Evolutionary conservation across 306 rosid genomes (phyloP).

Genomic region (Pyrus bretschneideri): DNA sequence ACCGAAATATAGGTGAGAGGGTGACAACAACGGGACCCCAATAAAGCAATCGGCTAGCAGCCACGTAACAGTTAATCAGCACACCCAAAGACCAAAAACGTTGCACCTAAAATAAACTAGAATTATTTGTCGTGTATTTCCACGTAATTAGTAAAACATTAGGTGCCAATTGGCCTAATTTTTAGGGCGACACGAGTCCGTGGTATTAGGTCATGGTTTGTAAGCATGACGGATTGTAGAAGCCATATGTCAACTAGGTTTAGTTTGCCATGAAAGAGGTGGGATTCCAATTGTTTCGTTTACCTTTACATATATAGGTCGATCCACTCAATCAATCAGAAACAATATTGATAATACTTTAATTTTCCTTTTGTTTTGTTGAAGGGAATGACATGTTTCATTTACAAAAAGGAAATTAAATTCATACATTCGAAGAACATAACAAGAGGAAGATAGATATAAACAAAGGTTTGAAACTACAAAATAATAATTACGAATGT

Average conservation of each 20-base stretch:
- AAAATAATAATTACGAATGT: no score
- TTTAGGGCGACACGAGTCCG: neutral
- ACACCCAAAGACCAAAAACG: neutral
- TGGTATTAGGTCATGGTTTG: neutral
- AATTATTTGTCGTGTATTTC: neutral
- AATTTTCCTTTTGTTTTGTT: no score
- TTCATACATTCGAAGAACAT: no score
- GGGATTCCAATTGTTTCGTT: no score
- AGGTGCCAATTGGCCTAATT: neutral
- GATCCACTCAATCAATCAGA: no score
- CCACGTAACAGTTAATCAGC: slow-evolving; percentile 3
- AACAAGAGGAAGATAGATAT: no score
- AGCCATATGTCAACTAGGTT: neutral
- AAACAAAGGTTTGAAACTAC: no score
- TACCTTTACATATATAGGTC: no score
- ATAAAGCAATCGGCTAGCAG: neutral
- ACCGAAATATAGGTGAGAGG: neutral
- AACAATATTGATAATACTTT: no score
- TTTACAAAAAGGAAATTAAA: no score
- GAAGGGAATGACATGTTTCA: no score
- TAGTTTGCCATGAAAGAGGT: neutral
- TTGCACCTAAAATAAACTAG: neutral
- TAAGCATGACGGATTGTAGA: slow-evolving; percentile 16
- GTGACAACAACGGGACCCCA: neutral
- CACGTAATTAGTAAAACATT: neutral